Conservation (phyloP, 2,329 filamentous ascomycete species). For the Fusarium neocosmosporiellum region DNA sequence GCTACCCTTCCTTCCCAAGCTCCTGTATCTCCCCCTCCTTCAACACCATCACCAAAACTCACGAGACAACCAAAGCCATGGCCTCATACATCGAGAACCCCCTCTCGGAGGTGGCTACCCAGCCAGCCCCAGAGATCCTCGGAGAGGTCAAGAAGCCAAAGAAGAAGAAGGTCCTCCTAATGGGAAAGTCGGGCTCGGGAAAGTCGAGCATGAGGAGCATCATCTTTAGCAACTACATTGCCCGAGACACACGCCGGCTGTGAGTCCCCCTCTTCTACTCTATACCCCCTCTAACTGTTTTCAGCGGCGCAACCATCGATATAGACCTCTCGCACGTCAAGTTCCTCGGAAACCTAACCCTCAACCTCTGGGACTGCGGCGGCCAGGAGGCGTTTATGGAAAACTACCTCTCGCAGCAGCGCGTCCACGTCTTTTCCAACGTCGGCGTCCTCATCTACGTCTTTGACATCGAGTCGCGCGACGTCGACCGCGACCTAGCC, state of each 20-base stretch:
- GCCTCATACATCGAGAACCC: conserved; percentile 49
- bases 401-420: conserved; percentile 95
- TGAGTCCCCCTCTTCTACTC: conserved; percentile 47
- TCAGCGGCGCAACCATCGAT: conserved; percentile 90
- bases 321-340: conserved; percentile 99
- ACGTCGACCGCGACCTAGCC: conserved; percentile 91
- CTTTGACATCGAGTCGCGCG: conserved; percentile 97
- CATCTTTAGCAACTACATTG: conserved; percentile 99
- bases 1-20: background rate
- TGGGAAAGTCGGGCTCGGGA: conserved; percentile 97
- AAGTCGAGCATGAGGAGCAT: conserved; percentile 99
- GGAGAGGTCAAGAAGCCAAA: conserved; percentile 74
- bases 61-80: conserved; percentile 34
- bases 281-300: background rate
- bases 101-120: conserved; percentile 40
- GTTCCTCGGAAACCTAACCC: conserved; percentile 95
- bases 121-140: conserved; percentile 51
- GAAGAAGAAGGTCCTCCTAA: conserved; percentile 88
- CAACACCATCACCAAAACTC: background rate
- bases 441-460: conserved; percentile 99
- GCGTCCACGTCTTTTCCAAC: conserved; percentile 95
- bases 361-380: conserved; percentile 99
- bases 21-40: background rate
- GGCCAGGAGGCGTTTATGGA: conserved; percentile 99
- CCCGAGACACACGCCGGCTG: conserved; percentile 91